phyloP scores from a whole-genome alignment of 345 rosid species.

The Durio zibethinus region DNA sequence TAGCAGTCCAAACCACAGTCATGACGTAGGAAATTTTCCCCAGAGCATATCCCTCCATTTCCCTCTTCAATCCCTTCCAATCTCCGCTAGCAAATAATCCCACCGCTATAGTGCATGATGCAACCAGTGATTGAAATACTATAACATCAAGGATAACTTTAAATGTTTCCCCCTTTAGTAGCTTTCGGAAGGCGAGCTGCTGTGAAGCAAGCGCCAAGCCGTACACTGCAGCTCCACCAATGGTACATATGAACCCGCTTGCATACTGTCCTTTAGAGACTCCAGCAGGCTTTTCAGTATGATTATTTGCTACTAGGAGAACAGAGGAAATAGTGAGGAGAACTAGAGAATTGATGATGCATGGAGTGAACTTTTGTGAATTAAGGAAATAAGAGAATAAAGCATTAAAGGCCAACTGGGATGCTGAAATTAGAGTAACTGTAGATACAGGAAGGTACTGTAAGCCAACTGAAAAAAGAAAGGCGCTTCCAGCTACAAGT shows the following conservation, averaged over 20 bases:
- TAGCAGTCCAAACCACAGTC: constrained; percentile 35
- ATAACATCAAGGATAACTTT: constrained; percentile 35
- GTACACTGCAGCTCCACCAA: constrained; percentile 27
- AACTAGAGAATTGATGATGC: constrained; percentile 26
- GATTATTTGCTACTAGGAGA: constrained; percentile 24
- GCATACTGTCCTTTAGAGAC: constrained; percentile 17
- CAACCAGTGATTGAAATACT: constrained; percentile 23
- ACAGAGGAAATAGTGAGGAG: constrained; percentile 36
- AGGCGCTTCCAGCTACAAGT: background rate
- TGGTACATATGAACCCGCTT: constrained; percentile 33
- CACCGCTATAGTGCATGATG: constrained; percentile 15
- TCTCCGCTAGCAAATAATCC: constrained; percentile 51
- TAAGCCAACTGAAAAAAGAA: constrained; percentile 26
- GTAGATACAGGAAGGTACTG: constrained; percentile 41
- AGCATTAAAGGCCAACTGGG: constrained; percentile 36
- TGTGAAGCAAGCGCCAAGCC: constrained; percentile 26
- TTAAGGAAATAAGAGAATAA: constrained; percentile 39
- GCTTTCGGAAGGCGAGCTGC: constrained; percentile 10
- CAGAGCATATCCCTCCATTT: constrained; percentile 30
- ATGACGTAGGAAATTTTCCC: constrained; percentile 37
- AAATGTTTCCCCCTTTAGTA: constrained; percentile 24
- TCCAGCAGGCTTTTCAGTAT: background rate
- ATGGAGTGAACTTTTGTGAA: constrained; percentile 35
- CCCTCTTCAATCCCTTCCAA: constrained; percentile 27
- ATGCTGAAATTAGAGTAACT: constrained; percentile 23